Evolutionary conservation across 805 yeast species (phyloP).

Genomic region (Ogataea philodendri): DNA sequence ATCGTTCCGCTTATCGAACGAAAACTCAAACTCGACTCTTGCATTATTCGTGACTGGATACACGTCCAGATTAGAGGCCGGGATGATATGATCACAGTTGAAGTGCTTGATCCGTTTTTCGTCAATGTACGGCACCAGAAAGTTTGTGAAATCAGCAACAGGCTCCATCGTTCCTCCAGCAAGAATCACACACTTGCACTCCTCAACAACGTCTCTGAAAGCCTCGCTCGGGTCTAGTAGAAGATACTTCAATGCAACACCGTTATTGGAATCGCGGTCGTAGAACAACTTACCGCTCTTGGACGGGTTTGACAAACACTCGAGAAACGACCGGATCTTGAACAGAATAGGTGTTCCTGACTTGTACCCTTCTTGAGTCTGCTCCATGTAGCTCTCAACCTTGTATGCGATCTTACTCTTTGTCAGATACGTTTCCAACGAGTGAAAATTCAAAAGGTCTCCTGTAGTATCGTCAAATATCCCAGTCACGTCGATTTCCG

Average conservation of each 20-base stretch:
- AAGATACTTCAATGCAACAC: conserved; percentile 56
- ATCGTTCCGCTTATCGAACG: conserved; percentile 60
- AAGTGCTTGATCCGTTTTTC: conserved; percentile 46
- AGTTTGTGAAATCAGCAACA: conserved; percentile 62
- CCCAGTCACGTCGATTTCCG: conserved; percentile 47
- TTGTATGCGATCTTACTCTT: conserved; percentile 80
- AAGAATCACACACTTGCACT: conserved; percentile 65
- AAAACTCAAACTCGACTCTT: conserved; percentile 52
- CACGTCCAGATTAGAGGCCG: conserved; percentile 62
- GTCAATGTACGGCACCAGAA: conserved; percentile 58
- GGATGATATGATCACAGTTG: conserved; percentile 83
- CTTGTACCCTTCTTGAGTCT: conserved; percentile 7
- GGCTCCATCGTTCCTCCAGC: conserved; percentile 99
- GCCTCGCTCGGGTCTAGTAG: conserved; percentile 74
- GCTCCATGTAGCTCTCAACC: conserved; percentile 58
- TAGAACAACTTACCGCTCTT: conserved; percentile 75
- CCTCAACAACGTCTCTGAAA: conserved; percentile 63
- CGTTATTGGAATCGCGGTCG: conserved; percentile 39
- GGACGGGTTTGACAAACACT: conserved; percentile 68
- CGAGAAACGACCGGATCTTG: conserved; percentile 62
- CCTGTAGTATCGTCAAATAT: conserved; percentile 60
- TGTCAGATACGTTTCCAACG: conserved; percentile 59
- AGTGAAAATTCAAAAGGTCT: conserved; percentile 69
- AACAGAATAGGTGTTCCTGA: conserved; percentile 54
- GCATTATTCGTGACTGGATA: conserved; percentile 43